Evolutionary conservation across 768 basidiomycete species (phyloP).

Genomic region (Hemileccinum rubropunctum): DNA sequence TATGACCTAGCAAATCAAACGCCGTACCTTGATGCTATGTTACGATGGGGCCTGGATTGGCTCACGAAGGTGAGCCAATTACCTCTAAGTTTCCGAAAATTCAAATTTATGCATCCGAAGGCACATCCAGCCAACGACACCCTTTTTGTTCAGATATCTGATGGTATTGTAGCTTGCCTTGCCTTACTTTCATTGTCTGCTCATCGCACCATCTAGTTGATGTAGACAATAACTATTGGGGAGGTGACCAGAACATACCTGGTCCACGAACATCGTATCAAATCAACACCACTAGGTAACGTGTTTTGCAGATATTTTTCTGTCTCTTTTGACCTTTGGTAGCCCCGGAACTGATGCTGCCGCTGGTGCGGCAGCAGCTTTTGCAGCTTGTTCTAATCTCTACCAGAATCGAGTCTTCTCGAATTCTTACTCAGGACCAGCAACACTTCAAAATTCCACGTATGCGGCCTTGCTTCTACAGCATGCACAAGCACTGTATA

Average conservation of each 20-base stretch:
- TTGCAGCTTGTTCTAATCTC: slow-evolving; percentile 80
- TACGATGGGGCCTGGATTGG: slow-evolving; percentile 92
- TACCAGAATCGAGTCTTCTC: slow-evolving; percentile 64
- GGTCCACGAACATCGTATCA: slow-evolving; percentile 70
- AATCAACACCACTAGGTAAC: slow-evolving; percentile 64
- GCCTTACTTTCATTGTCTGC: neutral
- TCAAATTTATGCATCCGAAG: slow-evolving; percentile 35
- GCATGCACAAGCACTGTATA: slow-evolving; percentile 75
- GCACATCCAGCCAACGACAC: slow-evolving; percentile 75
- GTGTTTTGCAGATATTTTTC: neutral
- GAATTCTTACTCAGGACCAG: slow-evolving; percentile 53
- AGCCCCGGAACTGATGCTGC: slow-evolving; percentile 89
- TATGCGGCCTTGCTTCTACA: slow-evolving; percentile 68
- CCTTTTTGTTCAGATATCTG: slow-evolving; percentile 75
- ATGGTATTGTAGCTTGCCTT: slow-evolving; percentile 37
- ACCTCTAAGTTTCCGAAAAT: neutral
- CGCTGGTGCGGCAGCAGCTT: slow-evolving; percentile 81
- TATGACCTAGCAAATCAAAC: slow-evolving; percentile 88
- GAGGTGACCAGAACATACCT: slow-evolving; percentile 79
- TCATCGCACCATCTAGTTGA: slow-evolving; percentile 38
- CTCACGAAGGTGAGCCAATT: slow-evolving; percentile 67
- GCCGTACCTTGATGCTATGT: slow-evolving; percentile 84
- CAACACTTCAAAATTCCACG: slow-evolving; percentile 65
- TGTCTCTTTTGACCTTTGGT: neutral
- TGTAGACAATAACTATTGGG: slow-evolving; percentile 83